Evolutionary conservation across 371 early-diverging fungal species (phyloP).

Genomic region (Nematocida homosporus): DNA sequence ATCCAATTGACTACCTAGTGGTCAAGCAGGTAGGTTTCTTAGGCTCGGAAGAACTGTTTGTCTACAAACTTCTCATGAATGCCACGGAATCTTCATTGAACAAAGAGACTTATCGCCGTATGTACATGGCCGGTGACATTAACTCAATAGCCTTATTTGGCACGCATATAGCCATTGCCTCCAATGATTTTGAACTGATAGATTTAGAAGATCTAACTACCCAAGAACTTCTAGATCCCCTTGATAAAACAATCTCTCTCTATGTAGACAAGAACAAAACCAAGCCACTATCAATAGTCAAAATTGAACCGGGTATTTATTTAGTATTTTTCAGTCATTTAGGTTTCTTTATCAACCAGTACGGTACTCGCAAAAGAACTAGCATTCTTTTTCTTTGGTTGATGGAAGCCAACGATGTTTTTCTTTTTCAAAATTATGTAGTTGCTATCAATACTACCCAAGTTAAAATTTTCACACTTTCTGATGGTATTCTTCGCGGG

Average conservation of each 20-base stretch:
- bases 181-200: constrained; percentile 68
- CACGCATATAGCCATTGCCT: constrained; percentile 62
- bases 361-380: constrained; percentile 54
- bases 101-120: constrained; percentile 47
- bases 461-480: constrained; percentile 34
- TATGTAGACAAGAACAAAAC: constrained; percentile 31
- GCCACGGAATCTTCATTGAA: neutral
- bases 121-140: constrained; percentile 65
- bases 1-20: constrained; percentile 1
- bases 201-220: constrained; percentile 65
- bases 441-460: constrained; percentile 12
- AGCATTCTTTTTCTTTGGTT: constrained; percentile 64
- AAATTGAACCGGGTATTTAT: constrained; percentile 56
- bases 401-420: constrained; percentile 13
- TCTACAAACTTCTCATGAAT: constrained; percentile 31
- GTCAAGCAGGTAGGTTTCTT: constrained; percentile 36
- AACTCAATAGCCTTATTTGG: constrained; percentile 58
- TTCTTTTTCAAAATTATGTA: constrained; percentile 34
- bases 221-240: constrained; percentile 64
- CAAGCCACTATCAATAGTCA: constrained; percentile 56
- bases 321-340: constrained; percentile 62
- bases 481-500: constrained; percentile 19
- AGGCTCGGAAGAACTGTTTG: constrained; percentile 43
- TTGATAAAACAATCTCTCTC: constrained; percentile 57
- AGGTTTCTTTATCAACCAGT: constrained; percentile 63